Conservation (phyloP, 352 stramenopile genomes). For the Halophytophthora polymorphica region DNA sequence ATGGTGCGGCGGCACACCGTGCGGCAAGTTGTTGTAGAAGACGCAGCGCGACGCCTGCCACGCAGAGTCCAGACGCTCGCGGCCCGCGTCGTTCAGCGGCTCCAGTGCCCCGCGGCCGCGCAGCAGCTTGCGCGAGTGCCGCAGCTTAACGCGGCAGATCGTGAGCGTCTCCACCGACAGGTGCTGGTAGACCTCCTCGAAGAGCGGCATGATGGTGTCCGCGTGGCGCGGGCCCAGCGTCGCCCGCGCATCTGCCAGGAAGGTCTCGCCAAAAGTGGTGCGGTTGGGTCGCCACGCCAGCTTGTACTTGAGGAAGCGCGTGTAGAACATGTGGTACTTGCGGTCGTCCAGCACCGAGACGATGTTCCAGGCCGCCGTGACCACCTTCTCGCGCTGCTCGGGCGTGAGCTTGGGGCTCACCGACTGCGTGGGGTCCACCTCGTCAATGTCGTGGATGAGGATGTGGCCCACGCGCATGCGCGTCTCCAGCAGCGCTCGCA, state of each 20-base stretch:
- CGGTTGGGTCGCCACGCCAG: conserved; percentile 80
- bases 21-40: conserved; percentile 81
- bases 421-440: conserved; percentile 56
- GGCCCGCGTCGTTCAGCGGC: conserved; percentile 41
- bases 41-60: conserved; percentile 59
- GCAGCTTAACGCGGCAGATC: conserved; percentile 79
- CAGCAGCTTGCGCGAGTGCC: conserved; percentile 65
- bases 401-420: conserved; percentile 56
- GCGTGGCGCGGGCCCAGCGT: conserved; percentile 54
- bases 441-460: conserved; percentile 80
- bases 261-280: conserved; percentile 73
- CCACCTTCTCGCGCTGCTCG: conserved; percentile 70
- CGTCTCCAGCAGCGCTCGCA: conserved; percentile 72
- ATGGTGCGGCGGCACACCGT: conserved; percentile 63
- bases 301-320: conserved; percentile 85
- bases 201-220: conserved; percentile 73
- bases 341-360: conserved; percentile 79
- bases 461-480: conserved; percentile 85
- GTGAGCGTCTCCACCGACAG: conserved; percentile 84
- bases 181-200: conserved; percentile 72
- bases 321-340: conserved; percentile 88
- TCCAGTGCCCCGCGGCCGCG: conserved; percentile 45
- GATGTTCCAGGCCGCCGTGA: conserved; percentile 85
- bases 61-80: conserved; percentile 26
- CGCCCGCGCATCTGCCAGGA: conserved; percentile 70